A percentile compares a stretch with the other conserved stretches of the same genome.
Evolutionary conservation across 768 basidiomycete species (phyloP).

Genomic region (Vishniacozyma victoriae): DNA sequence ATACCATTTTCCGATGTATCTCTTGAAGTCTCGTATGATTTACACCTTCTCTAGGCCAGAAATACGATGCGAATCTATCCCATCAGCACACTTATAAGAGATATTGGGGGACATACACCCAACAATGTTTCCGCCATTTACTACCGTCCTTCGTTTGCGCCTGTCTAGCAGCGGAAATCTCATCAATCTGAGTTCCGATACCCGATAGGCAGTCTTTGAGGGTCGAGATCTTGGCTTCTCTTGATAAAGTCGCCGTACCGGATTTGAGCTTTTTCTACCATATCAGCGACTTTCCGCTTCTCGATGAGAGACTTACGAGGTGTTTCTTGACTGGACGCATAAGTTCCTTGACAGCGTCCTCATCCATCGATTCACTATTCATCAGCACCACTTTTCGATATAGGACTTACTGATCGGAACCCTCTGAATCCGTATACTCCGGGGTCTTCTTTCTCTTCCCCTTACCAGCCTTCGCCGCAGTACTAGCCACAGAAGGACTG

Average conservation of each 20-base stretch:
- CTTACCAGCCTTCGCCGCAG: conserved; percentile 71
- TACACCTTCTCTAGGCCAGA: conserved; percentile 92
- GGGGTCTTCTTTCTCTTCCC: conserved; percentile 92
- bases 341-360: conserved; percentile 84
- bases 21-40: conserved; percentile 87
- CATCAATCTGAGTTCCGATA: conserved; percentile 86
- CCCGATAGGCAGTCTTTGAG: conserved; percentile 91
- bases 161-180: conserved; percentile 68
- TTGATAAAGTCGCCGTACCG: conserved; percentile 83
- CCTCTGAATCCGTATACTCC: conserved; percentile 87
- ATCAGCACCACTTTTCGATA: background rate
- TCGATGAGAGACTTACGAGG: conserved; percentile 55
- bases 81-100: background rate
- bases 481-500: conserved; percentile 48
- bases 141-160: conserved; percentile 73
- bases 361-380: conserved; percentile 90
- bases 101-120: conserved; percentile 66
- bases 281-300: conserved; percentile 1
- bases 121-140: conserved; percentile 88
- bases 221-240: conserved; percentile 93
- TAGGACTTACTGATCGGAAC: conserved; percentile 56
- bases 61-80: conserved; percentile 82
- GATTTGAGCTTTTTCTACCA: conserved; percentile 89
- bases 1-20: conserved; percentile 86
- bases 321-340: conserved; percentile 95